Conservation (phyloP, 768 basidiomycete genomes). For the Lactifluus echinatus region DNA sequence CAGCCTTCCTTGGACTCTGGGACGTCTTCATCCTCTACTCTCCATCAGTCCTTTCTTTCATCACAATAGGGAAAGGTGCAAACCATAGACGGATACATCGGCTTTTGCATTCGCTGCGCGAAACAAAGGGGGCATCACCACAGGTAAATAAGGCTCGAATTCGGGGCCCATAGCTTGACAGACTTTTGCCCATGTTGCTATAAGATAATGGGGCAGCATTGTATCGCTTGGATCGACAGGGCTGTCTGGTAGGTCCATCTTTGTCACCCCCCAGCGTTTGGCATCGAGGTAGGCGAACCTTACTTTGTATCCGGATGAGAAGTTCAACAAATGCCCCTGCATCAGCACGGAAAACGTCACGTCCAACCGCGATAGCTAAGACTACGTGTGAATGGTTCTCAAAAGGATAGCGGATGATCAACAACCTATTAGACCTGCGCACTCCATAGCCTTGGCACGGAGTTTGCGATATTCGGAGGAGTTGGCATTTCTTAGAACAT, state of each 20-base stretch:
- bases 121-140: conserved; percentile 76
- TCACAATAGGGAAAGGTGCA: conserved; percentile 18
- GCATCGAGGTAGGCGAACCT: conserved; percentile 17
- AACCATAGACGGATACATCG: conserved; percentile 67
- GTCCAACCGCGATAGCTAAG: conserved; percentile 78
- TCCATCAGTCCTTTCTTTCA: not conserved
- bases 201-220: conserved; percentile 64
- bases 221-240: conserved; percentile 65
- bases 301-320: conserved; percentile 72
- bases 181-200: conserved; percentile 83
- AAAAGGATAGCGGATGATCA: not conserved
- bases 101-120: conserved; percentile 72
- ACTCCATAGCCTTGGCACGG: conserved; percentile 84
- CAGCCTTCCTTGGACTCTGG: conserved; percentile 60
- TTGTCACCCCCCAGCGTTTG: not conserved
- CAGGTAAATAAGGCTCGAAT: conserved; percentile 79
- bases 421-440: conserved; percentile 77
- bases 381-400: not conserved
- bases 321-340: conserved; percentile 61
- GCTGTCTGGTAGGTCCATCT: conserved; percentile 37
- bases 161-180: conserved; percentile 79
- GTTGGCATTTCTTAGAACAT: conserved; percentile 65
- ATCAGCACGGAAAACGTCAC: conserved; percentile 70
- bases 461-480: conserved; percentile 58
- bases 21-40: conserved; percentile 45